These are phyloP conservation scores for Stachybotrys chartarum DNA, from an alignment of 2,329 filamentous ascomycete species.

Conservation along the genomic window DNA sequence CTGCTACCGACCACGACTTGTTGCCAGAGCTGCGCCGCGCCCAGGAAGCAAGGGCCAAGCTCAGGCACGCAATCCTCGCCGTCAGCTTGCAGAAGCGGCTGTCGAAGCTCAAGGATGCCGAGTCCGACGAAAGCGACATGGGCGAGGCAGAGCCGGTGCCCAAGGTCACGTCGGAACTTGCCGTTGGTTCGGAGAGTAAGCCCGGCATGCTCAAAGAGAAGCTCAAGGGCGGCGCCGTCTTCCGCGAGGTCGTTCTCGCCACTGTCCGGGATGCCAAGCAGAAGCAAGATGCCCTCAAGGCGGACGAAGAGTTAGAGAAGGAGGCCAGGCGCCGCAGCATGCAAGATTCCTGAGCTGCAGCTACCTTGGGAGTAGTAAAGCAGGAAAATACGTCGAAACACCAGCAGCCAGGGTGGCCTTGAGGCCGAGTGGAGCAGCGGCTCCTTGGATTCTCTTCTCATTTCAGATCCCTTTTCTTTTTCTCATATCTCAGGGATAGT, in stretches of 20 bases:
- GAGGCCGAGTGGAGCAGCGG: neutral
- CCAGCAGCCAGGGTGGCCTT: neutral
- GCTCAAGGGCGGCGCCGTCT: conserved; percentile 55
- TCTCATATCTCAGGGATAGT: neutral
- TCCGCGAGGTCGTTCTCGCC: conserved; percentile 87
- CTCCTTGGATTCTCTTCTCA: neutral
- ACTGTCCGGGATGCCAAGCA: conserved; percentile 79
- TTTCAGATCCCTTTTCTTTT: neutral
- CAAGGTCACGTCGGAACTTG: conserved; percentile 24
- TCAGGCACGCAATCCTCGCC: conserved; percentile 89
- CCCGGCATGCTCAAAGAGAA: conserved; percentile 33
- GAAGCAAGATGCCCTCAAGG: conserved; percentile 66
- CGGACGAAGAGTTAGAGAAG: conserved; percentile 52
- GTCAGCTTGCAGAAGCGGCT: conserved; percentile 96
- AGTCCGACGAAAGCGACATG: conserved; percentile 76
- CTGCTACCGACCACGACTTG: conserved; percentile 91
- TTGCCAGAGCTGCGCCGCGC: conserved; percentile 85
- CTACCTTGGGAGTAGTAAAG: neutral
- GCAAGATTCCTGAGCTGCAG: conserved; percentile 4
- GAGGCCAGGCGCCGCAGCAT: conserved; percentile 32
- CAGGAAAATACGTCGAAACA: neutral
- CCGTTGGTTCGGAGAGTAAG: conserved; percentile 14
- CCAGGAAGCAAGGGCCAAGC: conserved; percentile 84
- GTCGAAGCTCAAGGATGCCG: conserved; percentile 86
- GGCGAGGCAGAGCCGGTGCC: conserved; percentile 46